Percentiles rank a stretch among this genome's conserved stretches.
phyloP scores from a whole-genome alignment of 306 rosid genomes.

The Inga oerstediana region DNA sequence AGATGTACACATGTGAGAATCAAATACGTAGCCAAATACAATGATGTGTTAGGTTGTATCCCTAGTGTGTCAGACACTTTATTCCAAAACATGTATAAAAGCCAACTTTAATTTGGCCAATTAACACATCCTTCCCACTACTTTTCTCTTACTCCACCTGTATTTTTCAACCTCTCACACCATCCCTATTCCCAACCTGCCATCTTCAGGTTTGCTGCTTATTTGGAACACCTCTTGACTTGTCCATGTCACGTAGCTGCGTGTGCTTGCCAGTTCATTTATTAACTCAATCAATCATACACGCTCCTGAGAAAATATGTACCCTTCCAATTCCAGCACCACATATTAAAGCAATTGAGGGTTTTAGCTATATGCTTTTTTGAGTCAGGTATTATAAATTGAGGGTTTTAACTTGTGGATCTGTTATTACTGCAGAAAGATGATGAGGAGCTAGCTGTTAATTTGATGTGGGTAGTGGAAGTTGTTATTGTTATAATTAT shows the following conservation, averaged over 20 bases:
- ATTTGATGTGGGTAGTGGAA: not conserved
- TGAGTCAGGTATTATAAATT: too few relatives aligned
- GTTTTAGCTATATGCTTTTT: not conserved
- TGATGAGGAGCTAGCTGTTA: not conserved
- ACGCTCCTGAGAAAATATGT: too few relatives aligned
- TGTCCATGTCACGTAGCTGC: slow-evolving; percentile 31
- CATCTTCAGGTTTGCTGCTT: not conserved
- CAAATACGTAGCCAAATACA: not conserved
- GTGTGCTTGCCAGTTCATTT: slow-evolving; percentile 28
- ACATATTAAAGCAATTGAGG: not conserved
- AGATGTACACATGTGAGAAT: not conserved
- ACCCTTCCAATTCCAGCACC: not conserved
- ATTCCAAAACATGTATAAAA: slow-evolving; percentile 25
- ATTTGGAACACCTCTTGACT: slow-evolving; percentile 18
- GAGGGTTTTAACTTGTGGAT: not conserved
- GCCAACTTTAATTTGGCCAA: slow-evolving; percentile 29
- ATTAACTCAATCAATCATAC: not conserved
- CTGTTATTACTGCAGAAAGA: not conserved
- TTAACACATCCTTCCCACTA: not conserved
- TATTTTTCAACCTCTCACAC: not conserved
- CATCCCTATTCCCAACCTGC: not conserved
- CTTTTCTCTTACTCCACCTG: not conserved
- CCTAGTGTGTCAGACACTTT: slow-evolving; percentile 31
- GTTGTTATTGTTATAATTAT: not conserved
- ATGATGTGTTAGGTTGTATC: not conserved